phyloP scores from a whole-genome alignment of 139 green algal genomes.

The Chlorella sp. region DNA sequence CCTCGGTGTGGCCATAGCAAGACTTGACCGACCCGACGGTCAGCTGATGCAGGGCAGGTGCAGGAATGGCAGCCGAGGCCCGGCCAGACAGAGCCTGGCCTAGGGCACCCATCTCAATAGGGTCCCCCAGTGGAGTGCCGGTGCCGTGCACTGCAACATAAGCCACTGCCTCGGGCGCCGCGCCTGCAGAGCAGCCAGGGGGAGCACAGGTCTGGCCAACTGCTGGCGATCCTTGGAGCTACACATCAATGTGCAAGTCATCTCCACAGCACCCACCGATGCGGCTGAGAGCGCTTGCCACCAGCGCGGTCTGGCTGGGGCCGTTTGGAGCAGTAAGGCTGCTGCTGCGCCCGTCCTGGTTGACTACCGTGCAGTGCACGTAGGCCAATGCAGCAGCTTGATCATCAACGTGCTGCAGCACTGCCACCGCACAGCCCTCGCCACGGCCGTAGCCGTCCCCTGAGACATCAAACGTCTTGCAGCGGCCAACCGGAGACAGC shows the following conservation, averaged over 20 bases:
- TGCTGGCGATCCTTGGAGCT: no score
- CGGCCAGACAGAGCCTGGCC: conserved; percentile 1
- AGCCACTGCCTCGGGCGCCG: conserved; percentile 17
- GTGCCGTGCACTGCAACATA: conserved; percentile 74
- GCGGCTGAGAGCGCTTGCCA: conserved; percentile 42
- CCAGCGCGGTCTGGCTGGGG: conserved; percentile 58
- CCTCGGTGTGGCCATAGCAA: conserved; percentile 67
- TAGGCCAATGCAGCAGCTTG: conserved; percentile 7
- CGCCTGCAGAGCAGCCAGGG: neutral
- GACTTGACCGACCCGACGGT: conserved; percentile 55
- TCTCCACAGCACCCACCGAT: neutral
- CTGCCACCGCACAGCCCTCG: conserved; percentile 43
- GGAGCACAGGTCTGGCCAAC: no score
- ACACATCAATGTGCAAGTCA: no score
- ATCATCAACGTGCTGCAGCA: neutral
- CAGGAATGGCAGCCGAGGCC: no score
- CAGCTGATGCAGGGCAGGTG: neutral
- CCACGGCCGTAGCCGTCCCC: conserved; percentile 67
- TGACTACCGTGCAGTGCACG: conserved; percentile 49
- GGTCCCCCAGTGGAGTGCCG: conserved; percentile 90
- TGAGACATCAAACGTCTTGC: conserved; percentile 60
- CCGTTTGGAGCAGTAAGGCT: conserved; percentile 68
- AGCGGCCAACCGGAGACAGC: conserved; percentile 47
- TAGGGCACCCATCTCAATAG: conserved; percentile 84
- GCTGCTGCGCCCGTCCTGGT: conserved; percentile 67